A percentile compares a stretch with the other conserved stretches of the same genome.
These are phyloP conservation scores for Huiozyma sinensis DNA, from an alignment of 805 yeast genomes.

Conservation along the genomic window DNA sequence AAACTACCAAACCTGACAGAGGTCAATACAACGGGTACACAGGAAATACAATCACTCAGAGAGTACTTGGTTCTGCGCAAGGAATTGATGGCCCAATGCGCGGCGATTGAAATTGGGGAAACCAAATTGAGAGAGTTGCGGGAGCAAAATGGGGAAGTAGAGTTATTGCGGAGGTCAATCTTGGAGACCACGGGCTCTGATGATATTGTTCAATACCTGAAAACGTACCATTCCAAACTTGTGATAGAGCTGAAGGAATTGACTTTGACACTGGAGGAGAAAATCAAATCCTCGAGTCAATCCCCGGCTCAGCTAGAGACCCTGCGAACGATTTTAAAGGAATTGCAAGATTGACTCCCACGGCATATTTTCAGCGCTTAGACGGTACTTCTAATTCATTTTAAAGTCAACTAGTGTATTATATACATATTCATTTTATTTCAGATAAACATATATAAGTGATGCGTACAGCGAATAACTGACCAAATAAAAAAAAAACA, in stretches of 20 bases:
- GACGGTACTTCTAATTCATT: no score
- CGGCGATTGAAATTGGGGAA: constrained; percentile 11
- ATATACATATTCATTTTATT: no score
- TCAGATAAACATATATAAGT: no score
- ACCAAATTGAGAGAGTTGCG: constrained; percentile 2
- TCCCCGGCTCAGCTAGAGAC: background rate
- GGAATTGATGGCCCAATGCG: constrained; percentile 12
- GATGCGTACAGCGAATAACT: no score
- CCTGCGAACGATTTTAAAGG: background rate
- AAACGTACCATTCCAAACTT: constrained; percentile 6
- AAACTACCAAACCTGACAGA: constrained; percentile 17
- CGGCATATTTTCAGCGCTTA: no score
- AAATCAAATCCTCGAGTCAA: constrained; percentile 8
- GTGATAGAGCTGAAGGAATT: constrained; percentile 9
- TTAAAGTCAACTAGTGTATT: no score
- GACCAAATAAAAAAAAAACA: background rate
- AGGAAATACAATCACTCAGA: constrained; percentile 9
- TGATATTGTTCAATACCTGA: constrained; percentile 8
- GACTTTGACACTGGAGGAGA: constrained; percentile 10
- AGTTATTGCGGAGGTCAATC: constrained; percentile 5
- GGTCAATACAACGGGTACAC: background rate
- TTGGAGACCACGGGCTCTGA: constrained; percentile 1
- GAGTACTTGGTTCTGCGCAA: constrained; percentile 20
- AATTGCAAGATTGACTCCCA: background rate
- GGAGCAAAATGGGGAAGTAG: constrained; percentile 4